Percentiles rank a stretch among this genome's conserved stretches.
Conservation (phyloP, 1,284 basidiomycete genomes). For the Moesziomyces parantarcticus region DNA sequence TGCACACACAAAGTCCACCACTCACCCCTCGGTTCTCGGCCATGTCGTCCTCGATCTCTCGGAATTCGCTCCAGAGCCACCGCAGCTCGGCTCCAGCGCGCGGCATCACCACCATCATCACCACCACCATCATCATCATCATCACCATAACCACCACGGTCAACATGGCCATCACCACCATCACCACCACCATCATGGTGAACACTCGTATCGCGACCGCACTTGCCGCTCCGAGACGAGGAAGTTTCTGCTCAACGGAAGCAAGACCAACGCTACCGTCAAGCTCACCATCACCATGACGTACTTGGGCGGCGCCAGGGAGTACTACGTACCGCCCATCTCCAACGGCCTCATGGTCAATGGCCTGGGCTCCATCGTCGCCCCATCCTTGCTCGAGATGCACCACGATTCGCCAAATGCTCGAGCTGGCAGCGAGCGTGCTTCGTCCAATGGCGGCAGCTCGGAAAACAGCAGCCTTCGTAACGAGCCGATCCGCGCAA, state of each 20-base stretch:
- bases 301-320: conserved; percentile 73
- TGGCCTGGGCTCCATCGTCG: conserved; percentile 26
- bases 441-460: conserved; percentile 13
- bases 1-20: conserved; percentile 25
- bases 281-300: conserved; percentile 76
- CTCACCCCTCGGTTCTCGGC: conserved; percentile 71
- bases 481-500: conserved; percentile 25
- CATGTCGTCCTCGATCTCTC: conserved; percentile 78
- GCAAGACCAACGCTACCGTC: conserved; percentile 81
- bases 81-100: conserved; percentile 28
- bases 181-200: conserved; percentile 28
- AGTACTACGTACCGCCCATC: conserved; percentile 72
- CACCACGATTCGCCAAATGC: conserved; percentile 1
- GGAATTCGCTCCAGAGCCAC: conserved; percentile 77
- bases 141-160: conserved; percentile 48
- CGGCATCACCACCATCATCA: conserved; percentile 2
- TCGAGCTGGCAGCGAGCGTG: conserved; percentile 2
- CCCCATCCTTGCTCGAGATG: conserved; percentile 15
- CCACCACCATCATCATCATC: conserved; percentile 45
- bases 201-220: conserved; percentile 31
- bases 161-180: conserved; percentile 45
- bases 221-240: conserved; percentile 71
- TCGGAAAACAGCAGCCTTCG: conserved; percentile 37
- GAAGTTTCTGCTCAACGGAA: conserved; percentile 78
- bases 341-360: conserved; percentile 54